phyloP scores from a whole-genome alignment of 352 stramenopile species.

The Elongisporangium prolatum region DNA sequence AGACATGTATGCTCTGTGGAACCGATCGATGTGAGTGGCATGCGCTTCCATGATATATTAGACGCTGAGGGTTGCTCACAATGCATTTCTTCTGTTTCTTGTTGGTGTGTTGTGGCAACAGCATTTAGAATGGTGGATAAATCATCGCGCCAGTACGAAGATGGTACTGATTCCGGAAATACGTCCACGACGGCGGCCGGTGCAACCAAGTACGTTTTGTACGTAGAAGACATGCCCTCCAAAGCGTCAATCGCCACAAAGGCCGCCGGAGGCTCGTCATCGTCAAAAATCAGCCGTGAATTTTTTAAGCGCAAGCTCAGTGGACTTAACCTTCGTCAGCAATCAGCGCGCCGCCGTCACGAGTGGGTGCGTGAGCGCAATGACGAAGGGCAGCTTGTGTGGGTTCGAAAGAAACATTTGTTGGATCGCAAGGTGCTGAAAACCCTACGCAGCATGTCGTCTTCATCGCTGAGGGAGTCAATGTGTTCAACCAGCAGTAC shows the following conservation, averaged over 20 bases:
- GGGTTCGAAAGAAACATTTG: constrained; percentile 74
- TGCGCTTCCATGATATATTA: not conserved
- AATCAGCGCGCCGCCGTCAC: constrained; percentile 77
- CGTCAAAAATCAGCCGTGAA: constrained; percentile 46
- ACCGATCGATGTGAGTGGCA: constrained; percentile 55
- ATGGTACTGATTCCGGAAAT: constrained; percentile 26
- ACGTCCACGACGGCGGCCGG: constrained; percentile 28
- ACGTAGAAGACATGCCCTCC: constrained; percentile 54
- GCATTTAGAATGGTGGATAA: constrained; percentile 72
- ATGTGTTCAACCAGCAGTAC: constrained; percentile 56
- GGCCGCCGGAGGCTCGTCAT: constrained; percentile 16
- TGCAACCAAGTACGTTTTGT: constrained; percentile 63
- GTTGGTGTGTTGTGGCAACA: constrained; percentile 2
- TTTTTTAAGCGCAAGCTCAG: constrained; percentile 80
- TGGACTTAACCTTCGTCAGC: constrained; percentile 69
- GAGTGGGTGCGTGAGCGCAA: constrained; percentile 81
- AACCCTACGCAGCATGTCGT: constrained; percentile 52
- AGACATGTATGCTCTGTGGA: constrained; percentile 88
- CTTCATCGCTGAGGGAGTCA: constrained; percentile 59
- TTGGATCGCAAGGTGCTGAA: constrained; percentile 72
- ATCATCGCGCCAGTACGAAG: constrained; percentile 19
- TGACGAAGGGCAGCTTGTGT: constrained; percentile 73
- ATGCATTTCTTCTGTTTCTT: not conserved
- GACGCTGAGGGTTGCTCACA: not conserved
- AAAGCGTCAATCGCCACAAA: constrained; percentile 17